Percentiles rank a stretch among this genome's conserved stretches.
Evolutionary conservation across 495 filamentous ascomycete genomes (phyloP).

Genomic region (Venustampulla echinocandica): DNA sequence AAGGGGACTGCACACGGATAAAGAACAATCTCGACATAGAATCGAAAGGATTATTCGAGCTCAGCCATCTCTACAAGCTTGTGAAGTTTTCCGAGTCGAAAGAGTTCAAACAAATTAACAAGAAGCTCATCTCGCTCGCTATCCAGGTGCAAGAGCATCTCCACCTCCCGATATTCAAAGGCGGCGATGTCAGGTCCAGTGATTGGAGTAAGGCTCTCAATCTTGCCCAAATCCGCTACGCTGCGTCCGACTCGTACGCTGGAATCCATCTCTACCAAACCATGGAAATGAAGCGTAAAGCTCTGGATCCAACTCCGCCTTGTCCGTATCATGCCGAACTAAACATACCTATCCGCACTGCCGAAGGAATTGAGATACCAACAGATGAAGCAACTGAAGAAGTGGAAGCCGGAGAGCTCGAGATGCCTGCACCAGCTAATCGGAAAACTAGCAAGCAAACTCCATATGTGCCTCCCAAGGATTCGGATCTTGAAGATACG

Average conservation of each 20-base stretch:
- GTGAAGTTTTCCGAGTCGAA: constrained; percentile 49
- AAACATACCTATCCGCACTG: constrained; percentile 48
- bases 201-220: constrained; percentile 59
- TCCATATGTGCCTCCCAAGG: background rate
- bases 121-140: constrained; percentile 53
- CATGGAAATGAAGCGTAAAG: constrained; percentile 56
- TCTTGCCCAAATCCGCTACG: constrained; percentile 67
- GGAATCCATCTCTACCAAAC: constrained; percentile 61
- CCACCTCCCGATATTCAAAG: constrained; percentile 70
- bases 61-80: constrained; percentile 71
- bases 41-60: constrained; percentile 60
- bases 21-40: constrained; percentile 55
- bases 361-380: constrained; percentile 27
- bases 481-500: background rate
- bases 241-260: constrained; percentile 77
- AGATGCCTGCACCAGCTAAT: background rate
- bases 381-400: constrained; percentile 27
- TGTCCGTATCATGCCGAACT: constrained; percentile 59
- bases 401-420: constrained; percentile 16
- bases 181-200: constrained; percentile 52
- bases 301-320: constrained; percentile 59
- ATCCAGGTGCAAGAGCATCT: constrained; percentile 63
- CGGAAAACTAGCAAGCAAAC: background rate
- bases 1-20: constrained; percentile 64
- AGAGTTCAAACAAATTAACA: constrained; percentile 50